A percentile compares a stretch with the other conserved stretches of the same genome.
phyloP scores from a whole-genome alignment of 441 rosid genomes.

The Cnidoscolus chayamansa region DNA sequence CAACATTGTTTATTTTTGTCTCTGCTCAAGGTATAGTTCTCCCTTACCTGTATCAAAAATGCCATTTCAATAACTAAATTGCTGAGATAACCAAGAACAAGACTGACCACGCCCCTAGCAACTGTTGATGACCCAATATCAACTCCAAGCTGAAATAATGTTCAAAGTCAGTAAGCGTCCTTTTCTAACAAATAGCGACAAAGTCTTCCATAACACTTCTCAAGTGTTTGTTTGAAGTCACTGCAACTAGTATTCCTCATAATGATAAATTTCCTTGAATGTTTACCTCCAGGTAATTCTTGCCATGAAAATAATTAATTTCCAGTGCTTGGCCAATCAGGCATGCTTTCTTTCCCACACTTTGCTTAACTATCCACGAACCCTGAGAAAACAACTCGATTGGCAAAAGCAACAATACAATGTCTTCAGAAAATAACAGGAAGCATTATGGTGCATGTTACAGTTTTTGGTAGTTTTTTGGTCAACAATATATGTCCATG shows the following conservation, averaged over 20 bases:
- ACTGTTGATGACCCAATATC: slow-evolving; percentile 94
- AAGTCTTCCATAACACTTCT: background rate
- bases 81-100: slow-evolving; percentile 93
- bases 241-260: too few relatives aligned
- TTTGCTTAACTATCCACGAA: slow-evolving; percentile 96
- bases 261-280: background rate
- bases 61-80: slow-evolving; percentile 96
- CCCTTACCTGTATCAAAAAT: slow-evolving; percentile 77
- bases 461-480: background rate
- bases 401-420: slow-evolving; percentile 1
- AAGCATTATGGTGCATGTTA: background rate
- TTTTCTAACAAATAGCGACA: background rate
- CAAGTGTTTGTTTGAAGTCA: too few relatives aligned
- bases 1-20: background rate
- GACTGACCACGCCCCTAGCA: slow-evolving; percentile 95
- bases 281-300: slow-evolving; percentile 87
- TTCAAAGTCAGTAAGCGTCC: background rate
- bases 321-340: slow-evolving; percentile 91
- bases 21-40: background rate
- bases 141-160: slow-evolving; percentile 72
- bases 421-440: background rate
- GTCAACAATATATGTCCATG: too few relatives aligned
- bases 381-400: slow-evolving; percentile 54
- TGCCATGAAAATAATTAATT: slow-evolving; percentile 84
- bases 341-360: slow-evolving; percentile 97